These are phyloP conservation scores for Nicotiana attenuata DNA, from an alignment of 257 asterid genomes.

Conservation along the genomic window DNA sequence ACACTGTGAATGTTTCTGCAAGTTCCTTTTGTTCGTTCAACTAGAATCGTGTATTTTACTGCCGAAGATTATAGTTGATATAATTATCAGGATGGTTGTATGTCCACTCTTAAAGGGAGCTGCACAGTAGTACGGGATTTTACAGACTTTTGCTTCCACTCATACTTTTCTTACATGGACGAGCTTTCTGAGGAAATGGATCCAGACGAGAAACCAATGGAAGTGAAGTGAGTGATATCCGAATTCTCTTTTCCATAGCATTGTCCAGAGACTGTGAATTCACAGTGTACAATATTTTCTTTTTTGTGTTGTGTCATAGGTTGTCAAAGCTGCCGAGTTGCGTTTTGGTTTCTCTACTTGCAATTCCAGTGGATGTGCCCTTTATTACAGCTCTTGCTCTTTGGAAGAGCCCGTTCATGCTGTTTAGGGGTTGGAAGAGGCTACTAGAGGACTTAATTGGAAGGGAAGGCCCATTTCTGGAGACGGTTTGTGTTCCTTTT, in stretches of 20 bases:
- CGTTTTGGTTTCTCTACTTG: slow-evolving; percentile 54
- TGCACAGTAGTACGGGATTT: slow-evolving; percentile 70
- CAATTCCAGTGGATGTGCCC: slow-evolving; percentile 56
- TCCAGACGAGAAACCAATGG: slow-evolving; percentile 56
- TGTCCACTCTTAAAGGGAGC: slow-evolving; percentile 58
- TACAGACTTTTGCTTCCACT: slow-evolving; percentile 87
- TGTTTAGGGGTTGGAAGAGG: slow-evolving; percentile 87
- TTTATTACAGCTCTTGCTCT: slow-evolving; percentile 64
- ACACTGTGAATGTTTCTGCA: background rate
- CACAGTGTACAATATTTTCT: background rate
- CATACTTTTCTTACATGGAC: slow-evolving; percentile 90
- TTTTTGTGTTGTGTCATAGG: slow-evolving; percentile 23
- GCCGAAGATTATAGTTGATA: slow-evolving; percentile 12
- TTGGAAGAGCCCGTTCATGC: slow-evolving; percentile 91
- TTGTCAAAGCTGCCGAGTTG: slow-evolving; percentile 60
- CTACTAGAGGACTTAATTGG: slow-evolving; percentile 74
- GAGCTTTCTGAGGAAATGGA: slow-evolving; percentile 58
- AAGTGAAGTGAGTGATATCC: slow-evolving; percentile 51
- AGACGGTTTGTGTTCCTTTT: slow-evolving; percentile 82
- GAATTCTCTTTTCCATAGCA: background rate
- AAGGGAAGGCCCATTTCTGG: slow-evolving; percentile 89
- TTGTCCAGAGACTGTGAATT: background rate
- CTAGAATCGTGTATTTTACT: background rate
- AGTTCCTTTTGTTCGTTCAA: background rate
- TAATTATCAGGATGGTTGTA: slow-evolving; percentile 68